These are phyloP conservation scores for Aureobasidium vineae DNA, from an alignment of 2,329 filamentous ascomycete genomes.

Conservation along the genomic window DNA sequence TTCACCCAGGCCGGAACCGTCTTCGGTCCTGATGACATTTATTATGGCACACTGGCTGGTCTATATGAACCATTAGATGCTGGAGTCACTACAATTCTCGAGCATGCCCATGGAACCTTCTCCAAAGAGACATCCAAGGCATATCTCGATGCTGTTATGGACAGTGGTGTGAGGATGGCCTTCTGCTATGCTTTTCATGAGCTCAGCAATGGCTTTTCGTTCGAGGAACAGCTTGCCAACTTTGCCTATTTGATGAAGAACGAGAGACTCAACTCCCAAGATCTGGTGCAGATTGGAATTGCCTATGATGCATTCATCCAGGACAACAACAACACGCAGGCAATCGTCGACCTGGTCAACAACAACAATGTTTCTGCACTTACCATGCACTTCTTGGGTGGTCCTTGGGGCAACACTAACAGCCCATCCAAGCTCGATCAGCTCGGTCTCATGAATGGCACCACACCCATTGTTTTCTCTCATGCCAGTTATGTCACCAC, in stretches of 20 bases:
- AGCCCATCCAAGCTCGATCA: not conserved
- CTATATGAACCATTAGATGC: conserved; percentile 54
- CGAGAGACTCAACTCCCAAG: conserved; percentile 5
- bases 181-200: conserved; percentile 43
- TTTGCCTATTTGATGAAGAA: conserved; percentile 2
- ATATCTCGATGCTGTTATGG: conserved; percentile 23
- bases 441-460: conserved; percentile 24
- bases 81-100: conserved; percentile 54
- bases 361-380: conserved; percentile 6
- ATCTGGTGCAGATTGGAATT: not conserved
- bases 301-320: conserved; percentile 1
- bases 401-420: not conserved
- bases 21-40: conserved; percentile 48
- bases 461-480: conserved; percentile 53
- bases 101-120: conserved; percentile 52
- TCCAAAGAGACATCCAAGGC: conserved; percentile 25
- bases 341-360: not conserved
- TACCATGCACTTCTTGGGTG: conserved; percentile 5
- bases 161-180: conserved; percentile 28
- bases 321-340: conserved; percentile 5
- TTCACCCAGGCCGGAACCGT: conserved; percentile 33
- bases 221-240: conserved; percentile 15
- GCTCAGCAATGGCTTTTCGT: not conserved
- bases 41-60: conserved; percentile 48
- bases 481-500: conserved; percentile 51